phyloP scores from a whole-genome alignment of 192 early-diverging fungal species.

The Haplosporangium gracile region DNA sequence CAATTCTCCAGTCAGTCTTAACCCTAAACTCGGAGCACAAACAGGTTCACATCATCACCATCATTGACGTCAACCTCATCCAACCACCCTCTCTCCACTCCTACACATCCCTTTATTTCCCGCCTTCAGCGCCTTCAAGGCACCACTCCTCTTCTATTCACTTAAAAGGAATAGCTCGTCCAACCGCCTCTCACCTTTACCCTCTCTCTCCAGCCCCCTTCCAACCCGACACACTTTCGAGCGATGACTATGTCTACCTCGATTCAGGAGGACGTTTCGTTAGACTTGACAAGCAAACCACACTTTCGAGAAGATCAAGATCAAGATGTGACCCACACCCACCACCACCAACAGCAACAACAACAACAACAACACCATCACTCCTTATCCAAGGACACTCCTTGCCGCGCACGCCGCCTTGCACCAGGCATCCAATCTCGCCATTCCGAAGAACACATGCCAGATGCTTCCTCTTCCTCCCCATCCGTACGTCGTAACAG shows the following conservation, averaged over 20 bases:
- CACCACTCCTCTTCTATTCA: neutral
- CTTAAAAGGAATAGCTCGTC: neutral
- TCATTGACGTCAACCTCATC: neutral
- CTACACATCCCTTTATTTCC: neutral
- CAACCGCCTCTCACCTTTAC: neutral
- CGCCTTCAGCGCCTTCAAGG: neutral
- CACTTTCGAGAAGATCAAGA: constrained; percentile 12
- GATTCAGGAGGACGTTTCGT: constrained; percentile 8
- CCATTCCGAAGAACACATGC: neutral
- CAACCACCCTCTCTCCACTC: neutral
- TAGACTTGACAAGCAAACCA: neutral
- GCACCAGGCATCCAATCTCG: neutral
- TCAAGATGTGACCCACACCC: neutral
- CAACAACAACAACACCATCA: neutral
- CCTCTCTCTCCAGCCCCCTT: neutral
- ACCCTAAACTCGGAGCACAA: constrained; percentile 20
- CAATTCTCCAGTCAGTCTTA: neutral
- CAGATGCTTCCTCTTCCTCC: neutral
- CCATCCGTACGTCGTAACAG: constrained; percentile 1
- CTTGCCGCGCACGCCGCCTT: neutral
- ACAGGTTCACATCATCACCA: neutral
- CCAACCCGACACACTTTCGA: neutral
- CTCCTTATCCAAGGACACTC: neutral
- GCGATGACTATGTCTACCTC: neutral
- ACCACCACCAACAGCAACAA: neutral